phyloP scores from a whole-genome alignment of 73 alveolate genomes.

The Tetrahymena borealis region DNA sequence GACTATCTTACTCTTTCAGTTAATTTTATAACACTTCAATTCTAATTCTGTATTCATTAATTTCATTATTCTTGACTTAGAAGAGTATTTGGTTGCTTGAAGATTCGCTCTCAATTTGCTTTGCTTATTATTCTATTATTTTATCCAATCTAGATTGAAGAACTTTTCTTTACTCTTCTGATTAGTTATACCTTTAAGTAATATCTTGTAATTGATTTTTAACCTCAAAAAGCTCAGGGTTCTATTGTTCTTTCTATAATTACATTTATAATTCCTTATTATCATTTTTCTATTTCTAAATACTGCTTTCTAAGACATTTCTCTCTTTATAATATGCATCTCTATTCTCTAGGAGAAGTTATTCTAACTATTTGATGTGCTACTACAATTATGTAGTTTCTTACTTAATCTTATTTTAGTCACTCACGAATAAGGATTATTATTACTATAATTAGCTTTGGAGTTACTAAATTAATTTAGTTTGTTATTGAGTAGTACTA shows the following conservation, averaged over 20 bases:
- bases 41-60: not conserved
- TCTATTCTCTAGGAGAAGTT: not conserved
- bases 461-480: not conserved
- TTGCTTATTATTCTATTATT: not conserved
- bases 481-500: not conserved
- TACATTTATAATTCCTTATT: not conserved
- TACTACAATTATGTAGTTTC: not conserved
- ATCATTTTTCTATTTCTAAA: not conserved
- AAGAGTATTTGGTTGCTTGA: not conserved
- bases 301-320: not conserved
- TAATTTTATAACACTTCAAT: not conserved
- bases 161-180: not conserved
- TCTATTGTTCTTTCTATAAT: not conserved
- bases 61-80: not conserved
- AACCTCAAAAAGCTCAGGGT: not conserved
- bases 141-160: not conserved
- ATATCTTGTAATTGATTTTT: not conserved
- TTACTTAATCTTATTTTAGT: not conserved
- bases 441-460: not conserved
- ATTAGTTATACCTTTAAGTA: not conserved
- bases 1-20: not conserved
- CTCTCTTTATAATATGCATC: not conserved
- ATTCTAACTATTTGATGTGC: not conserved
- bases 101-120: not conserved
- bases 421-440: not conserved